Base-by-base conservation (phyloP, 2,329 filamentous ascomycete genomes). In the Fusarium nanum region DNA sequence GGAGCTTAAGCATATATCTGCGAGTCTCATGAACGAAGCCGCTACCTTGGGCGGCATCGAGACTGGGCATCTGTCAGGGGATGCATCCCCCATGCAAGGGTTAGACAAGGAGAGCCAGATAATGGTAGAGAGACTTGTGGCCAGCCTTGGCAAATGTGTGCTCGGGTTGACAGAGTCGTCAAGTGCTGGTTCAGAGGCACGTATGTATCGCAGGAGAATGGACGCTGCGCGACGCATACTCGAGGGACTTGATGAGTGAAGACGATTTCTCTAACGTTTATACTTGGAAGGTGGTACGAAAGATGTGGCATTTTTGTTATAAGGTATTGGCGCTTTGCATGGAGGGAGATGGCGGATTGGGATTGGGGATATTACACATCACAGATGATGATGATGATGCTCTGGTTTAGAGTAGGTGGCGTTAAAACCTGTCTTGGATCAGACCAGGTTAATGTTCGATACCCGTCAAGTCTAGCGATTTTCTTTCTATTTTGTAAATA, bases 151-250 rank as follows among this genome's bases (percentile, higher is more conserved):
- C 16, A 84, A 85, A 69, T 91, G 88, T 62, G 87, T 91, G 2
- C 76, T 90, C 11, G 87, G 84, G 30, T 73, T 91, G 67, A 83
- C 86, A 61, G 84, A 91, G 79, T 79, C 83, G 54, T 82, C 87
- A 69, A 81, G 81, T 69, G 80, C 86, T 61, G 84, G 85, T 72
- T 80, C 87, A 65, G 87, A 92, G 71, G 86, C 85, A 52, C 84
- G 89, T 57, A 84, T 91, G 63, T 89, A 92, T 78, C 85, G 93
- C 64, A 84, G 91, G 68, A 86, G 92, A 71, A 85, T 97, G 53
- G 93, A 97, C 71, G 88, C 89, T 55, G 94, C 93, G 7, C 88
- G 90, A 64, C 85, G 88, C 55, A 86, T 93, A 6, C 83, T 97
- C 30, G 92, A 95, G 71, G 93, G 92, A 7, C 81, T 89, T 63